Evolutionary conservation across 2,329 filamentous ascomycete species (phyloP).

Genomic region (Claviceps cyperi): DNA sequence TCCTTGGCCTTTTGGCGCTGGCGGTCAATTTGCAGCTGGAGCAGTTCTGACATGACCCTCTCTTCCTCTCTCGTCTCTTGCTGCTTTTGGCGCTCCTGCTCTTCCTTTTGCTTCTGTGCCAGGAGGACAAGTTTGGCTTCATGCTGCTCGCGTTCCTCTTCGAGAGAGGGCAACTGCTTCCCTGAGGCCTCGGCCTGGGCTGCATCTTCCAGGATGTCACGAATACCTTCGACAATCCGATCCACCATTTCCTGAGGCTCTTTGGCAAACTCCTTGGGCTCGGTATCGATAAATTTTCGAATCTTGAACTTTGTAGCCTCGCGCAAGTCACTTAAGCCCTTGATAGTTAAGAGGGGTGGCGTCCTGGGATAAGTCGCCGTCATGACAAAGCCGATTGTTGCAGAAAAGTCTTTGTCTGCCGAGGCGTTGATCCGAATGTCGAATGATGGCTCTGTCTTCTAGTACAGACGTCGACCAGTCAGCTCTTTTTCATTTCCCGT

Average conservation of each 20-base stretch:
- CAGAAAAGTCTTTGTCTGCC: conserved; percentile 54
- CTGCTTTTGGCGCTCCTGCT: conserved; percentile 36
- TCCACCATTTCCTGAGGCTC: conserved; percentile 46
- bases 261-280: conserved; percentile 37
- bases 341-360: conserved; percentile 55
- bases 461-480: background rate
- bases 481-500: background rate
- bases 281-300: conserved; percentile 44
- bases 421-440: conserved; percentile 64
- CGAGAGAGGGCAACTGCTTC: conserved; percentile 66
- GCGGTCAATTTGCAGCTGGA: conserved; percentile 56
- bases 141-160: conserved; percentile 75
- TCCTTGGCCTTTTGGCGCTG: conserved; percentile 52
- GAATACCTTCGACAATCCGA: conserved; percentile 52
- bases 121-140: conserved; percentile 54
- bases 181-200: conserved; percentile 62
- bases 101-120: conserved; percentile 40
- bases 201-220: conserved; percentile 75
- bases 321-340: conserved; percentile 48
- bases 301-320: conserved; percentile 60
- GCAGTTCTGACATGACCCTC: conserved; percentile 52
- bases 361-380: conserved; percentile 88
- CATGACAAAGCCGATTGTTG: conserved; percentile 64
- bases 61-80: conserved; percentile 54
- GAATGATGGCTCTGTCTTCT: conserved; percentile 74